These are phyloP conservation scores for Fusarium sp. DNA, from an alignment of 2,329 filamentous ascomycete species.

Conservation along the genomic window DNA sequence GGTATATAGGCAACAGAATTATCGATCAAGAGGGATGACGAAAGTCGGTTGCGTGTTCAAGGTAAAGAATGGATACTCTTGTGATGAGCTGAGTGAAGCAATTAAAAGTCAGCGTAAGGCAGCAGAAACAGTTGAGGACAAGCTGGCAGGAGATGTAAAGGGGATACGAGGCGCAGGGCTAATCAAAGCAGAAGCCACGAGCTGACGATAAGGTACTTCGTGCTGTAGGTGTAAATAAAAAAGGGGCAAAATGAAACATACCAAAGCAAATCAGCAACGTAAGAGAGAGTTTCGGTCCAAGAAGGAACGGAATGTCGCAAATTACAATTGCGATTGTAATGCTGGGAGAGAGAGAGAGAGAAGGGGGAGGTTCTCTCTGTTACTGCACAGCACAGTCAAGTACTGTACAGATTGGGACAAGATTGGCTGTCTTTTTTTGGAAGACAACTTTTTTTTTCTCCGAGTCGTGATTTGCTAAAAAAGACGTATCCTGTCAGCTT, in stretches of 20 bases:
- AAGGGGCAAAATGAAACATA: constrained; percentile 21
- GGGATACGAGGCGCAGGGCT: constrained; percentile 33
- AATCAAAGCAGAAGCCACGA: constrained; percentile 29
- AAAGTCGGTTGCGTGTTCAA: constrained; percentile 40
- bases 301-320: constrained; percentile 37
- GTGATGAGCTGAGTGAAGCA: constrained; percentile 29
- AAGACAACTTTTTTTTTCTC: constrained; percentile 25
- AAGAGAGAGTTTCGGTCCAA: constrained; percentile 17
- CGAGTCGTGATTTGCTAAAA: constrained; percentile 37
- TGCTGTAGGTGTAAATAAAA: constrained; percentile 12
- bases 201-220: constrained; percentile 4
- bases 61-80: constrained; percentile 40
- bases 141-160: constrained; percentile 41
- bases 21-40: constrained; percentile 41
- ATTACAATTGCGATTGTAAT: constrained; percentile 21
- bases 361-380: constrained; percentile 24
- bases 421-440: constrained; percentile 27
- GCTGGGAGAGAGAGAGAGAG: neutral
- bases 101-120: constrained; percentile 31
- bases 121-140: constrained; percentile 42
- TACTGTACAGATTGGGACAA: constrained; percentile 25
- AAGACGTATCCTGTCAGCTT: constrained; percentile 33
- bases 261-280: constrained; percentile 20
- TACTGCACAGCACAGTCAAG: constrained; percentile 9
- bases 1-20: constrained; percentile 45